Percentiles rank a stretch among this genome's conserved stretches.
phyloP scores from a whole-genome alignment of 2,329 filamentous ascomycete genomes.

The Botryotinia convoluta region DNA sequence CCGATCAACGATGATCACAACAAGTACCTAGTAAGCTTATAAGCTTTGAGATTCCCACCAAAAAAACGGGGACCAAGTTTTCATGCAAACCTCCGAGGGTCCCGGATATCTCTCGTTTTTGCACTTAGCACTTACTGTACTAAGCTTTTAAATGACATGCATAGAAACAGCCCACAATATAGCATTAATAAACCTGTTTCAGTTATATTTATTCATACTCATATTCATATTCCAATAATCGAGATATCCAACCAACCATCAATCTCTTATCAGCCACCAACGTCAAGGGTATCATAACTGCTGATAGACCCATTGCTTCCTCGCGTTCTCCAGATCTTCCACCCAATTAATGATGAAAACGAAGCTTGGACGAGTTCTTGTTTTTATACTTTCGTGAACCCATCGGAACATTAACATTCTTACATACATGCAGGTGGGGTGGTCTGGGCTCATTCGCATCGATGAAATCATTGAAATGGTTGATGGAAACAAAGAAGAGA shows the following conservation, averaged over 20 bases:
- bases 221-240: not conserved
- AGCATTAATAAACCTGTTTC: not conserved
- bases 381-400: not conserved
- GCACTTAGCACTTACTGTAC: not conserved
- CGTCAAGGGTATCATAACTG: not conserved
- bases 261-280: not conserved
- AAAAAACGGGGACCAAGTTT: not conserved
- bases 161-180: not conserved
- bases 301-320: not conserved
- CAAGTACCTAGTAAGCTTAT: not conserved
- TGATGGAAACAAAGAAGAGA: not conserved
- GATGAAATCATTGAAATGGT: not conserved
- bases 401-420: not conserved
- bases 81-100: not conserved
- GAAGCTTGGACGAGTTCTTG: constrained; percentile 3
- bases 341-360: not conserved
- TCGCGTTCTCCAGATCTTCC: not conserved
- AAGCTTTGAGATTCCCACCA: not conserved
- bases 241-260: not conserved
- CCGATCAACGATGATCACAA: not conserved
- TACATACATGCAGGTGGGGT: not conserved
- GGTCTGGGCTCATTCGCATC: not conserved
- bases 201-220: not conserved
- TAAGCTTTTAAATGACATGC: not conserved
- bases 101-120: not conserved